phyloP scores from a whole-genome alignment of 441 rosid genomes.

The Daphne laureola region DNA sequence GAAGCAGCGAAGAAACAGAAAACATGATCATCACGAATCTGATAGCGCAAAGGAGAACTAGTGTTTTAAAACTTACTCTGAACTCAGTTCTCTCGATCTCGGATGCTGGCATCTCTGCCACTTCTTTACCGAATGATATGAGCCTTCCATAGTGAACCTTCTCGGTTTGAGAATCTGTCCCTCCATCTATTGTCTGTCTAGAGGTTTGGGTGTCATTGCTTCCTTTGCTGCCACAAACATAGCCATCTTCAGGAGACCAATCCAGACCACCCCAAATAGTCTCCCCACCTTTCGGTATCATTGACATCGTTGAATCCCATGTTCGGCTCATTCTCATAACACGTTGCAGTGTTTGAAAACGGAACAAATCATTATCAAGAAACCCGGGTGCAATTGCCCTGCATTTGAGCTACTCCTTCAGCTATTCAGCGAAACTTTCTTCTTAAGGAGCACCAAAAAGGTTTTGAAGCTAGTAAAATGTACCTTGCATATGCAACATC shows the following conservation, averaged over 20 bases:
- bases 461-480: not conserved
- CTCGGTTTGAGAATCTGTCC: slow-evolving; percentile 28
- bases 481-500: slow-evolving; percentile 97
- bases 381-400: slow-evolving; percentile 92
- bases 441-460: not conserved
- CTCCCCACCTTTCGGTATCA: slow-evolving; percentile 94
- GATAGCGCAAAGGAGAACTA: not conserved
- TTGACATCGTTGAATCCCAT: slow-evolving; percentile 98
- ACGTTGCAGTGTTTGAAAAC: slow-evolving; percentile 77
- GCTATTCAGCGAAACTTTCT: not conserved
- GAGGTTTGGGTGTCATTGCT: slow-evolving; percentile 27
- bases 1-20: slow-evolving; percentile 4
- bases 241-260: slow-evolving; percentile 85
- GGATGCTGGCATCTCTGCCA: slow-evolving; percentile 62
- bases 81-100: slow-evolving; percentile 74
- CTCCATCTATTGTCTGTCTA: slow-evolving; percentile 24
- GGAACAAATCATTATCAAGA: slow-evolving; percentile 68
- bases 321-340: slow-evolving; percentile 81
- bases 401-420: slow-evolving; percentile 18
- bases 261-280: slow-evolving; percentile 93
- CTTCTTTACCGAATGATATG: slow-evolving; percentile 78
- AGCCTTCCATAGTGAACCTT: slow-evolving; percentile 70
- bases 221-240: slow-evolving; percentile 30
- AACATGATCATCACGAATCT: too few species aligned
- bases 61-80: slow-evolving; percentile 37